Conservation (phyloP, 106 monocot genomes). For the Dendrobium huoshanense region DNA sequence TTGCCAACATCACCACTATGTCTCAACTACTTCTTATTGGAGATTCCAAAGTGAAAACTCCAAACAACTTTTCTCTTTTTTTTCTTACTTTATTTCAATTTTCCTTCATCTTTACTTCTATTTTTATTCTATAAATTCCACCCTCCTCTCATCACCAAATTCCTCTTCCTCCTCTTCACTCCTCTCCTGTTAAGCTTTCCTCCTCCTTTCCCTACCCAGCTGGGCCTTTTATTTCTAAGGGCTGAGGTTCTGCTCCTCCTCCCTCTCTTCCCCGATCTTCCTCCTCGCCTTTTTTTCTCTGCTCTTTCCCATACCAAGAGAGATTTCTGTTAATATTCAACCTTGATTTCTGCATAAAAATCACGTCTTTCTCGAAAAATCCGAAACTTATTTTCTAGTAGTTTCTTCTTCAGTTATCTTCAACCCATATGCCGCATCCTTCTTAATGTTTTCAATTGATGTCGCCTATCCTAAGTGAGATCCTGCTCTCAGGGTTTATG, state of each 20-base stretch:
- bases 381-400: background rate
- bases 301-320: background rate
- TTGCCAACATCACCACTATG: background rate
- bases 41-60: background rate
- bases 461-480: constrained; percentile 28
- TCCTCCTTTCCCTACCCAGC: constrained; percentile 11
- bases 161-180: constrained; percentile 27
- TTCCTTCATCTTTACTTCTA: constrained; percentile 9
- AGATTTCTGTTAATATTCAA: constrained; percentile 14
- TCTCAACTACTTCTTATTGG: background rate
- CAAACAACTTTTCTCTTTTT: background rate
- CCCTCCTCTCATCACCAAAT: constrained; percentile 15
- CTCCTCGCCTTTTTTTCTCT: constrained; percentile 1
- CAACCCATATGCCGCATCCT: constrained; percentile 7
- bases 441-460: constrained; percentile 32
- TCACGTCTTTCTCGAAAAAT: background rate
- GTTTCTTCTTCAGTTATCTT: background rate
- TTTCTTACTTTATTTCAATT: background rate
- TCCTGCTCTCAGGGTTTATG: constrained; percentile 37
- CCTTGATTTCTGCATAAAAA: background rate
- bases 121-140: constrained; percentile 27
- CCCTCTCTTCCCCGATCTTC: background rate
- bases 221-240: background rate
- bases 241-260: constrained; percentile 12
- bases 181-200: constrained; percentile 14